Evolutionary conservation across 2,329 filamentous ascomycete genomes (phyloP).

Genomic region (Trichophyton rubrum): DNA sequence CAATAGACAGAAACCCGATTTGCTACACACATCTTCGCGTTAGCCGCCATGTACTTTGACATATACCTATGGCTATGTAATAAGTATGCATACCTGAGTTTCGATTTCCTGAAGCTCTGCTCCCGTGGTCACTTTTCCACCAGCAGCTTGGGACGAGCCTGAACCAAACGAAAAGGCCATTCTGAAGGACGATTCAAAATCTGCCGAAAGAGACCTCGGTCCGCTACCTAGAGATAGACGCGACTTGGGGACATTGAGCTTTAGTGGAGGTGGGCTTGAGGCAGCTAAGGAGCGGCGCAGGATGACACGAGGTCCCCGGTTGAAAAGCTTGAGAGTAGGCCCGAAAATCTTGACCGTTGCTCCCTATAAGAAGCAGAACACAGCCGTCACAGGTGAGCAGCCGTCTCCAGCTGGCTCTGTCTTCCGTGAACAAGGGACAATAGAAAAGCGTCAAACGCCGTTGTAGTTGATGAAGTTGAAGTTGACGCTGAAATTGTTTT

Average conservation of each 20-base stretch:
- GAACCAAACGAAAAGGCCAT: conserved; percentile 52
- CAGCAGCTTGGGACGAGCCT: conserved; percentile 30
- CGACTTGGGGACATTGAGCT: conserved; percentile 28
- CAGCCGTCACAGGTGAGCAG: neutral
- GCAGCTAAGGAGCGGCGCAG: conserved; percentile 33
- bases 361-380: conserved; percentile 8
- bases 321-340: conserved; percentile 30
- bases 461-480: neutral
- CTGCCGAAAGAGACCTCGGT: conserved; percentile 26
- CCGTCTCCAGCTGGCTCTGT: neutral
- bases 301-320: conserved; percentile 30
- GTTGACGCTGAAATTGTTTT: neutral
- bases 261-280: conserved; percentile 6
- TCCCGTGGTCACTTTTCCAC: conserved; percentile 39
- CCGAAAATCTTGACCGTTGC: conserved; percentile 34
- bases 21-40: conserved; percentile 33
- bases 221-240: conserved; percentile 24
- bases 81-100: conserved; percentile 52
- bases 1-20: conserved; percentile 69
- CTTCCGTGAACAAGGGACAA: neutral
- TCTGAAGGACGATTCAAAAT: conserved; percentile 25
- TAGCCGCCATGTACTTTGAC: neutral
- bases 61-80: neutral
- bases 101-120: conserved; percentile 63
- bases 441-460: neutral